phyloP scores from a whole-genome alignment of 352 stramenopile species.

The Phytopythium montanum region DNA sequence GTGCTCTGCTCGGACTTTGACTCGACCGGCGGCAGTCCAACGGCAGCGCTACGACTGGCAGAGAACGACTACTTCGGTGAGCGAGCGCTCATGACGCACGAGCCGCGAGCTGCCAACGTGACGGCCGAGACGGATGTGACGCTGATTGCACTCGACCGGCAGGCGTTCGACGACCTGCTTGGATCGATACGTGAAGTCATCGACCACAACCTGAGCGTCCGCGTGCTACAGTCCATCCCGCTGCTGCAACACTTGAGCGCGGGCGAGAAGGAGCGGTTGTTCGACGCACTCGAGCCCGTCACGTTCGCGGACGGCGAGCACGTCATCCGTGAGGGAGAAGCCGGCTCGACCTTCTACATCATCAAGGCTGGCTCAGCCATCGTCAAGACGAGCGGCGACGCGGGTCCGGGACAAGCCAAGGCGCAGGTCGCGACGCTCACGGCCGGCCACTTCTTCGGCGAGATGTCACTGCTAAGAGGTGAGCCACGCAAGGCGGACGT shows the following conservation, averaged over 20 bases:
- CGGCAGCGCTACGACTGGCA: slow-evolving; percentile 30
- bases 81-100: slow-evolving; percentile 86
- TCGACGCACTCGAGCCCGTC: slow-evolving; percentile 42
- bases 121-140: slow-evolving; percentile 68
- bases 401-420: slow-evolving; percentile 24
- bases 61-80: slow-evolving; percentile 93
- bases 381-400: slow-evolving; percentile 41
- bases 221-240: slow-evolving; percentile 68
- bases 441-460: slow-evolving; percentile 59
- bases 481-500: slow-evolving; percentile 61
- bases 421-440: slow-evolving; percentile 55
- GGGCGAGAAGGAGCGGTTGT: slow-evolving; percentile 62
- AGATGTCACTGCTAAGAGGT: slow-evolving; percentile 66
- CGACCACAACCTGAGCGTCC: slow-evolving; percentile 84
- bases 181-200: slow-evolving; percentile 91
- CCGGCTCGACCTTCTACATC: slow-evolving; percentile 74
- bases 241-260: slow-evolving; percentile 64
- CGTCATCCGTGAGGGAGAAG: slow-evolving; percentile 67
- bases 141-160: slow-evolving; percentile 85
- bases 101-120: slow-evolving; percentile 88
- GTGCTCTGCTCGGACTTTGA: slow-evolving; percentile 58
- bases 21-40: slow-evolving; percentile 20
- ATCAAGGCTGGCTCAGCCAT: slow-evolving; percentile 69
- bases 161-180: slow-evolving; percentile 93
- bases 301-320: slow-evolving; percentile 52